These are phyloP conservation scores for Podila minutissima DNA, from an alignment of 192 early-diverging fungal genomes.

Conservation along the genomic window DNA sequence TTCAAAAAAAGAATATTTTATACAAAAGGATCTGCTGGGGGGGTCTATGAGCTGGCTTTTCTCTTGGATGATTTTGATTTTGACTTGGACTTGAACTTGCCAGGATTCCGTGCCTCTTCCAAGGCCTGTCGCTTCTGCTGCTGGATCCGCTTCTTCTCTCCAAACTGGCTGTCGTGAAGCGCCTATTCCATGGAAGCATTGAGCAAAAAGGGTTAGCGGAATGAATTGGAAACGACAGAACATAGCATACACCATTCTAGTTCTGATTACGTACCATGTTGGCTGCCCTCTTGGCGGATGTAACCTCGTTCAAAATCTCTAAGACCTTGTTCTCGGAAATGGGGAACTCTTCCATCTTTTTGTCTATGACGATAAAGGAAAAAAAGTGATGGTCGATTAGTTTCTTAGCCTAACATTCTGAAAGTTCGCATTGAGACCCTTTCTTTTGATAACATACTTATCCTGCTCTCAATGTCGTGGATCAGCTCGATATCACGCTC, in stretches of 20 bases:
- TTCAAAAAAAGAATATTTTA: slow-evolving; percentile 3
- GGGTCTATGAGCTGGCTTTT: slow-evolving; percentile 11
- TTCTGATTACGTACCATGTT: slow-evolving; percentile 68
- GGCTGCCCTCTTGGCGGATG: slow-evolving; percentile 88
- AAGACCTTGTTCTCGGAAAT: slow-evolving; percentile 87
- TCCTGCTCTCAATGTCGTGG: slow-evolving; percentile 90
- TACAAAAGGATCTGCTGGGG: not conserved
- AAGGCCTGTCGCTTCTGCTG: slow-evolving; percentile 64
- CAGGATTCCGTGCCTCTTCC: slow-evolving; percentile 27
- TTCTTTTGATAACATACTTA: slow-evolving; percentile 54
- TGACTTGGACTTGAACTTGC: slow-evolving; percentile 8
- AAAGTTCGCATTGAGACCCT: not conserved
- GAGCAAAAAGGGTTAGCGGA: not conserved
- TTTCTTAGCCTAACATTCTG: not conserved
- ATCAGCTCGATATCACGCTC: slow-evolving; percentile 90
- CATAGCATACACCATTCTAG: not conserved
- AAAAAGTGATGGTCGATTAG: not conserved
- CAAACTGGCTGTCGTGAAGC: slow-evolving; percentile 62
- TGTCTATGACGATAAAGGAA: slow-evolving; percentile 58
- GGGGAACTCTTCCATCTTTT: slow-evolving; percentile 80
- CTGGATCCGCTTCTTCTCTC: slow-evolving; percentile 64
- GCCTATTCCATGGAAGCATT: slow-evolving; percentile 26
- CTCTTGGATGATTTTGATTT: slow-evolving; percentile 22
- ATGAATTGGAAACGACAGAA: not conserved
- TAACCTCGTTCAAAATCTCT: slow-evolving; percentile 85